phyloP scores from a whole-genome alignment of 2,329 filamentous ascomycete species.

The Lachnellula willkommii region DNA sequence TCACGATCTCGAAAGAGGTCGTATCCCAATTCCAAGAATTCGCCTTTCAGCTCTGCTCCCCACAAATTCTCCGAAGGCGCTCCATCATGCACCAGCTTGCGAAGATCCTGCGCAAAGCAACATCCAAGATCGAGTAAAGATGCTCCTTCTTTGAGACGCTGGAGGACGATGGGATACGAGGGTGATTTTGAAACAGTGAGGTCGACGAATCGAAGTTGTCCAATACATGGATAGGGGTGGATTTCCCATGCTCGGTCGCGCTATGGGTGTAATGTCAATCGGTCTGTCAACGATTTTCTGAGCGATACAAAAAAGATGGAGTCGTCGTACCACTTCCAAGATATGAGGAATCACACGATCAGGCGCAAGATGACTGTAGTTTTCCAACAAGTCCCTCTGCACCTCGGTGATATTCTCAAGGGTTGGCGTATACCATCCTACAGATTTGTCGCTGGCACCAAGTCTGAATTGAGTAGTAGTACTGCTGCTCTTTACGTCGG shows the following conservation, averaged over 20 bases:
- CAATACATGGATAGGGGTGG: constrained; percentile 24
- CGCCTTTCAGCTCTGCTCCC: constrained; percentile 30
- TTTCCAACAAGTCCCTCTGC: constrained; percentile 12
- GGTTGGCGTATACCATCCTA: constrained; percentile 12
- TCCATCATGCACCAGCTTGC: constrained; percentile 35
- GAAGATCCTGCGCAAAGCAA: constrained; percentile 37
- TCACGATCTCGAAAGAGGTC: constrained; percentile 35
- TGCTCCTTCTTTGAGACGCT: constrained; percentile 8
- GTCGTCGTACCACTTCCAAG: constrained; percentile 9
- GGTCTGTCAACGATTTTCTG: neutral
- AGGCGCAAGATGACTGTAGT: constrained; percentile 11
- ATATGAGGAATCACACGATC: constrained; percentile 11
- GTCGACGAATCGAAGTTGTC: constrained; percentile 20
- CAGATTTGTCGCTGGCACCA: constrained; percentile 8
- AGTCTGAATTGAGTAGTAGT: neutral
- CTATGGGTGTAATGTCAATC: constrained; percentile 2
- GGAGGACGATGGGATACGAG: constrained; percentile 13
- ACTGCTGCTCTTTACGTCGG: neutral
- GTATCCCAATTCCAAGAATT: constrained; percentile 35
- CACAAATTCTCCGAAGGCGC: constrained; percentile 28
- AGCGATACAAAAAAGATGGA: neutral
- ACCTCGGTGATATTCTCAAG: constrained; percentile 4
- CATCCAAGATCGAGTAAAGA: constrained; percentile 36
- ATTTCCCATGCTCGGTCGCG: constrained; percentile 19
- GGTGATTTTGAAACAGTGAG: constrained; percentile 6